Evolutionary conservation across 2,329 filamentous ascomycete species (phyloP).

Genomic region (Apiospora pterosperma): DNA sequence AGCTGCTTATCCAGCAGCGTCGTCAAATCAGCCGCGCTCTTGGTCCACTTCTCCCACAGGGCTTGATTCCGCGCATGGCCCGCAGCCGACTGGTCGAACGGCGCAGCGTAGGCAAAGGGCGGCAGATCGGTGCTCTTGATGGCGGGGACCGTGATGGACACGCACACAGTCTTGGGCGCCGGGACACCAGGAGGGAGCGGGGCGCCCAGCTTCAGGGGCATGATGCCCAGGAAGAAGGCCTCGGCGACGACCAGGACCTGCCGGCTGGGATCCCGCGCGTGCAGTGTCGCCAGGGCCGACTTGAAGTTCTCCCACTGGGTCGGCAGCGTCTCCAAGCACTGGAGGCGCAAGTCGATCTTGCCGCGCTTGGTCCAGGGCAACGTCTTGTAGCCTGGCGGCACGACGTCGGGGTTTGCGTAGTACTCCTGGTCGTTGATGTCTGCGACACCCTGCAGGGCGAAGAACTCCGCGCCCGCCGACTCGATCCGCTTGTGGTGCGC

Average conservation of each 20-base stretch:
- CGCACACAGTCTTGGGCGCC: conserved; percentile 23
- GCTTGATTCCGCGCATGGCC: conserved; percentile 20
- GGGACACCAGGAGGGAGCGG: conserved; percentile 17
- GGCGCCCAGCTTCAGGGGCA: conserved; percentile 31
- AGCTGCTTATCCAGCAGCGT: conserved; percentile 24
- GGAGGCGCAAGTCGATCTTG: conserved; percentile 27
- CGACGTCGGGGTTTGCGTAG: conserved; percentile 20
- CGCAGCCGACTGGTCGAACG: conserved; percentile 25
- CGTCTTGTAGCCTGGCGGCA: conserved; percentile 17
- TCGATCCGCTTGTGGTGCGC: conserved; percentile 32
- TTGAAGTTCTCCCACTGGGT: conserved; percentile 30
- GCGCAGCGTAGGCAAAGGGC: conserved; percentile 27
- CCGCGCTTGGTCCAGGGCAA: conserved; percentile 26
- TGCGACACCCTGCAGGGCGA: conserved; percentile 27
- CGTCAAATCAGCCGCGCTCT: conserved; percentile 19
- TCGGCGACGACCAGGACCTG: conserved; percentile 27
- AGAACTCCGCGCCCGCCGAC: conserved; percentile 27
- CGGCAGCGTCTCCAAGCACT: conserved; percentile 30
- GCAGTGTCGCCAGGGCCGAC: conserved; percentile 21
- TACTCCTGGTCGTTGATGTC: conserved; percentile 32
- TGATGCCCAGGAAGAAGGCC: conserved; percentile 31
- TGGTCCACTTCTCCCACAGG: conserved; percentile 29
- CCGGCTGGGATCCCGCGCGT: conserved; percentile 12
- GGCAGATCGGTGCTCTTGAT: conserved; percentile 32
- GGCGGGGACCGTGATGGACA: conserved; percentile 34